These are phyloP conservation scores for Citrus sp. DNA, from an alignment of 345 rosid genomes.

Conservation along the genomic window DNA sequence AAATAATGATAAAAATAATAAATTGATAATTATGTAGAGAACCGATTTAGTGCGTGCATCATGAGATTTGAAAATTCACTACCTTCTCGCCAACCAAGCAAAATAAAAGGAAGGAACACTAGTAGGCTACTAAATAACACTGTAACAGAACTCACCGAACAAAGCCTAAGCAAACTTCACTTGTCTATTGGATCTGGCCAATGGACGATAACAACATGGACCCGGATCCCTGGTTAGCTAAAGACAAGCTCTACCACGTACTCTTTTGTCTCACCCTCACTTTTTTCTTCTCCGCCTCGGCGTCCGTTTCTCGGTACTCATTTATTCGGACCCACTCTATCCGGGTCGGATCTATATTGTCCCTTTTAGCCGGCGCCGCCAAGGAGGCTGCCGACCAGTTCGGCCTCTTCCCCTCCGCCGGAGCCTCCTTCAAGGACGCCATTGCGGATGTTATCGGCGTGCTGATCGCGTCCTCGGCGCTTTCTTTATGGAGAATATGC, in stretches of 20 bases:
- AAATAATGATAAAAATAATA: too few species aligned
- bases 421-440: constrained; percentile 80
- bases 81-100: too few species aligned
- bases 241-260: constrained; percentile 81
- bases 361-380: constrained; percentile 84
- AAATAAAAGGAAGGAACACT: too few species aligned
- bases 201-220: background rate
- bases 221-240: constrained; percentile 79
- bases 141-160: background rate
- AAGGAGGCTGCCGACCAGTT: constrained; percentile 90
- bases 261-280: constrained; percentile 73
- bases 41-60: too few species aligned
- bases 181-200: too few species aligned
- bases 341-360: constrained; percentile 59
- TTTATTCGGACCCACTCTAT: constrained; percentile 61
- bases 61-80: too few species aligned
- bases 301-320: constrained; percentile 46
- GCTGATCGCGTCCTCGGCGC: constrained; percentile 45
- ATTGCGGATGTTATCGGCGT: constrained; percentile 73
- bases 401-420: constrained; percentile 77
- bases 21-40: too few species aligned
- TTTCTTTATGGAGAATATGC: constrained; percentile 33
- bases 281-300: constrained; percentile 54
- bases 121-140: too few species aligned
- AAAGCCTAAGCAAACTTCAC: background rate